Evolutionary conservation across 768 basidiomycete species (phyloP), one percentile per base, ranked within the genome.

Genomic region (Mycena crocata): DNA sequence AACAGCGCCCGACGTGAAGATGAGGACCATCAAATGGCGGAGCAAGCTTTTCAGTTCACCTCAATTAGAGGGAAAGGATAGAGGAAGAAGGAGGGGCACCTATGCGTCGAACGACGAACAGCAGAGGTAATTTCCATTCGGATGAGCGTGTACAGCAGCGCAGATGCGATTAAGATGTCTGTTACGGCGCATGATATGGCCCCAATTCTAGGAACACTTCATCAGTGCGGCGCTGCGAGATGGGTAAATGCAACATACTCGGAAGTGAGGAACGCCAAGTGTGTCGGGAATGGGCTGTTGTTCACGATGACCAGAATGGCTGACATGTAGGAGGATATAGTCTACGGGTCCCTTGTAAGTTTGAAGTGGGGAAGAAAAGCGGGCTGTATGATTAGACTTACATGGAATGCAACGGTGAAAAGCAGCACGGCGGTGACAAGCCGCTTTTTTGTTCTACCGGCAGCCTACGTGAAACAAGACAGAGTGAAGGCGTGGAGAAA

Each of bases 181-280:
- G 65, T 61, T 15, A 31, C 51, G 4, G 65, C 58, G 26, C 58
- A 66, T 48, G 45, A 45, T 21, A 62, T 67, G 24, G 60, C 55
- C 8, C 59, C 66, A 6, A 62, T 42, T 23, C 66, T 67, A 50
- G n/a, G 3, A 23, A 58, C 3, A 42, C 13, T 52, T n/a, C n/a
- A n/a, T n/a, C 23, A 39, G 62, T 37, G 17, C 17, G 14, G 3
- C 3, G 7, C 15, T 10, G 21, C 14, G 10, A 26, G 3, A 28
- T 24, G 7, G 21, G n/a, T n/a, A 31, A 6, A 12, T 13, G 9
- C n/a, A 5, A 61, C 66, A n/a, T 39, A 62, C 66, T 52, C 61
- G 42, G 57, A 34, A 21, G 52, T 46, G 13, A 52, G 4, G 10
- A 56, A 23, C 21, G 58, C 14, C 7, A 21, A 12, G 19, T 45